A percentile compares a stretch with the other conserved stretches of the same genome.
phyloP scores from a whole-genome alignment of 257 asterid genomes.

The Catharanthus roseus region DNA sequence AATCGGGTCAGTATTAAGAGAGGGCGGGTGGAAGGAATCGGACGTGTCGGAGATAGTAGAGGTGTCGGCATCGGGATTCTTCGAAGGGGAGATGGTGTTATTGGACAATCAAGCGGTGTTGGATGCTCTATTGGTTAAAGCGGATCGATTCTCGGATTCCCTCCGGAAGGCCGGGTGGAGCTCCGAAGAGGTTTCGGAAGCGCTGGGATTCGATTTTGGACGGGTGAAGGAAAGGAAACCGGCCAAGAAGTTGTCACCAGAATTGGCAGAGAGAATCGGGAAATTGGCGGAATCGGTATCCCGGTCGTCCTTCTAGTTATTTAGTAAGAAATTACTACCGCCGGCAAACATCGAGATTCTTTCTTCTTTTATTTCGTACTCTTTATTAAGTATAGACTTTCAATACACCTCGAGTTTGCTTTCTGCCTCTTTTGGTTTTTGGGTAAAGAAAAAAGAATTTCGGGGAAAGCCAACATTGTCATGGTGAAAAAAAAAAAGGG shows the following conservation, averaged over 20 bases:
- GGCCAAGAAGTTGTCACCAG: conserved; percentile 60
- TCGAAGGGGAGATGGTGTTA: conserved; percentile 78
- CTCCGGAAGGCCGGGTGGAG: conserved; percentile 94
- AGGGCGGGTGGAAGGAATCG: conserved; percentile 90
- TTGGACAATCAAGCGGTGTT: conserved; percentile 73
- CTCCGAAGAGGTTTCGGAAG: conserved; percentile 90
- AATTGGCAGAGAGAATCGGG: conserved; percentile 60
- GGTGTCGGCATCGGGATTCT: conserved; percentile 83
- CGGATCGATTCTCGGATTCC: conserved; percentile 85
- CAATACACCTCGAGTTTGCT: conserved; percentile 49
- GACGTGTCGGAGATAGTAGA: conserved; percentile 77
- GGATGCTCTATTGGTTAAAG: conserved; percentile 76
- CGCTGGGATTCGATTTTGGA: conserved; percentile 75
- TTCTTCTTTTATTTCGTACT: conserved; percentile 10
- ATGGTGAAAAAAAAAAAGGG: conserved; percentile 4
- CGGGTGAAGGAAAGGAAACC: conserved; percentile 65
- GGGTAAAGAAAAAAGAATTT: conserved; percentile 15
- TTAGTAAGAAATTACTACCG: conserved; percentile 1
- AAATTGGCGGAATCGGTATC: conserved; percentile 83
- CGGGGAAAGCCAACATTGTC: conserved; percentile 10
- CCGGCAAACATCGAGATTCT: conserved; percentile 53
- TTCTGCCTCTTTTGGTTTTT: conserved; percentile 29
- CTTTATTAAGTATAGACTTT: conserved; percentile 32
- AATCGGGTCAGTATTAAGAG: conserved; percentile 78
- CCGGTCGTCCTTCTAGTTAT: conserved; percentile 40